These are phyloP conservation scores for Ganoderma boninense DNA, from an alignment of 1,284 basidiomycete species.

Conservation along the genomic window DNA sequence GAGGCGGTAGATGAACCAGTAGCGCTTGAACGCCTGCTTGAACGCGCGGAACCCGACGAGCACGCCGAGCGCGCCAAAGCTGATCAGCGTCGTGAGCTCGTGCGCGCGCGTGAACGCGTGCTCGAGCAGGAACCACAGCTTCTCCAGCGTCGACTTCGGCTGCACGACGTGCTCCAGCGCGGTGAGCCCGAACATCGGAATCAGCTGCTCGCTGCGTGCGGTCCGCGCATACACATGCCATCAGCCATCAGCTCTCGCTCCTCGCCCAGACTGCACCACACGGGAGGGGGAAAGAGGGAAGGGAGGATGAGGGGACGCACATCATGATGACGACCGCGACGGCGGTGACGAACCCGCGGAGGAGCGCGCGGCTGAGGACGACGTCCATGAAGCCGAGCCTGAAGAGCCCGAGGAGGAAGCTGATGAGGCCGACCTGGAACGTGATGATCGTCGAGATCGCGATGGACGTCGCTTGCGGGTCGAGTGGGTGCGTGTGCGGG, in stretches of 20 bases:
- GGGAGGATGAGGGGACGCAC: constrained; percentile 49
- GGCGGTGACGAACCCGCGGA: constrained; percentile 89
- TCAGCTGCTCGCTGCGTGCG: constrained; percentile 74
- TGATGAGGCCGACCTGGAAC: constrained; percentile 89
- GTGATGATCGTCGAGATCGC: constrained; percentile 82
- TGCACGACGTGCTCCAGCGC: constrained; percentile 61
- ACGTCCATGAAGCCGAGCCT: constrained; percentile 95
- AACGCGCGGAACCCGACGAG: constrained; percentile 69
- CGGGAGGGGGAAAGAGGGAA: too few species aligned
- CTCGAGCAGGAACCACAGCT: constrained; percentile 79
- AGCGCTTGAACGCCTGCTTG: constrained; percentile 62
- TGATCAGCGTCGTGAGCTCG: constrained; percentile 74
- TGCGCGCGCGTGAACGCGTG: constrained; percentile 69
- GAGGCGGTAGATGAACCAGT: constrained; percentile 77
- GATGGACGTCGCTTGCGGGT: constrained; percentile 66
- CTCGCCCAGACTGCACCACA: not conserved
- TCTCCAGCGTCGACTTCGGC: constrained; percentile 76
- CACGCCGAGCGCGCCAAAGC: constrained; percentile 69
- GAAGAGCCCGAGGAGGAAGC: constrained; percentile 87
- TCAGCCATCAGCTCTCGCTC: not conserved
- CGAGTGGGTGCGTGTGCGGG: constrained; percentile 58
- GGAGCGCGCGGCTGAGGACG: constrained; percentile 87
- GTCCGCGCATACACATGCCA: not conserved
- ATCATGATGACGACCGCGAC: constrained; percentile 80
- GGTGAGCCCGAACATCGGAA: constrained; percentile 82